Evolutionary conservation across 202 grass and related monocot species (phyloP).

Genomic region (Schoenoplectus triqueter): DNA sequence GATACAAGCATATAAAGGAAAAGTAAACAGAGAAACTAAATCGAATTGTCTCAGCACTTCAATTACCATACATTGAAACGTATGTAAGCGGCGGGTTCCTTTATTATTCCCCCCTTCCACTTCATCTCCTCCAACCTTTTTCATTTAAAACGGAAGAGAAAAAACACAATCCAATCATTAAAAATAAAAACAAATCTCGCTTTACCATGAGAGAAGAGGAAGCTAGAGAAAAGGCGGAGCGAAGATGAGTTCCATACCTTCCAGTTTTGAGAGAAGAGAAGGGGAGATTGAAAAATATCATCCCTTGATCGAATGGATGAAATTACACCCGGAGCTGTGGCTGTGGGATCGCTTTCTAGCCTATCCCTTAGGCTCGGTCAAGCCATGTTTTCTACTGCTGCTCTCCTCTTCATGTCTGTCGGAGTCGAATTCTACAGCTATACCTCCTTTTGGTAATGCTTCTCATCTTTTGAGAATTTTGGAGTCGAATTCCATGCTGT

Average conservation of each 20-base stretch:
- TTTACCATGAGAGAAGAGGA: conserved; percentile 32
- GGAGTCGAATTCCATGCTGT: not conserved
- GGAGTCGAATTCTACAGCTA: conserved; percentile 97
- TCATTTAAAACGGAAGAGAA: not conserved
- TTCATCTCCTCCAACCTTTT: conserved; percentile 16
- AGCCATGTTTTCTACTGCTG: conserved; percentile 77
- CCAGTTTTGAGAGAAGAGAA: conserved; percentile 29
- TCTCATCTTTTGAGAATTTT: conserved; percentile 28
- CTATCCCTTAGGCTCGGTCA: conserved; percentile 79
- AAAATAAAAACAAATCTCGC: not conserved
- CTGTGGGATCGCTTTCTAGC: conserved; percentile 72
- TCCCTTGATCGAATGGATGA: conserved; percentile 42
- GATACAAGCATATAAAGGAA: not conserved
- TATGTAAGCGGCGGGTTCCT: not conserved
- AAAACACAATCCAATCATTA: conserved; percentile 7
- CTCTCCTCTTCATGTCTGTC: conserved; percentile 92
- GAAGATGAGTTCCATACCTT: conserved; percentile 25
- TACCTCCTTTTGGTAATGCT: conserved; percentile 76
- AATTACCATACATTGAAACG: conserved; percentile 23
- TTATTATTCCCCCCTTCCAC: not conserved
- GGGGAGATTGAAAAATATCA: conserved; percentile 16
- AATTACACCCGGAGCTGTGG: conserved; percentile 52
- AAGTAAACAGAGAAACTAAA: conserved; percentile 18
- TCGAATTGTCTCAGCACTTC: conserved; percentile 28
- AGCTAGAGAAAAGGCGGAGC: conserved; percentile 1